phyloP scores from a whole-genome alignment of 306 rosid genomes.

The Alnus rubra region DNA sequence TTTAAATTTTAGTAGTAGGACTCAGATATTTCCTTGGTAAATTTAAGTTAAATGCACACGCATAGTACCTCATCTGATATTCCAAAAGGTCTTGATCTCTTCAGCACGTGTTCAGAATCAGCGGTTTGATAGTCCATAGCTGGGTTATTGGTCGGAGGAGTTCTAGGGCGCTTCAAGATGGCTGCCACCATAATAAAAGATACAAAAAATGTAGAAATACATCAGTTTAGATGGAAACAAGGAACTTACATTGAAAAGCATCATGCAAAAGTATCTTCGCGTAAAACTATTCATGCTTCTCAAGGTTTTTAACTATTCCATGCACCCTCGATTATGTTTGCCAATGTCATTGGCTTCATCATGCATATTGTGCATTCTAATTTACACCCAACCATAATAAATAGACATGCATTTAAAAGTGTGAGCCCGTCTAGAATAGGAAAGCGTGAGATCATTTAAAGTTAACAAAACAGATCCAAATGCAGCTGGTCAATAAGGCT shows the following conservation, averaged over 20 bases:
- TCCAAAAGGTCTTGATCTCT: slow-evolving; percentile 93
- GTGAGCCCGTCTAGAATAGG: too few species aligned
- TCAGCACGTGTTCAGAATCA: slow-evolving; percentile 90
- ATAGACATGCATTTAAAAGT: background rate
- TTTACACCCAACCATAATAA: background rate
- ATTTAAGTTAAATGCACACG: slow-evolving; percentile 24
- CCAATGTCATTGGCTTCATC: slow-evolving; percentile 12
- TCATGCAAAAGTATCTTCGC: slow-evolving; percentile 1
- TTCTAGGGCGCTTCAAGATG: slow-evolving; percentile 92
- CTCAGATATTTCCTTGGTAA: slow-evolving; percentile 24
- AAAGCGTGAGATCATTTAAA: background rate
- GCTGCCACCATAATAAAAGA: slow-evolving; percentile 55
- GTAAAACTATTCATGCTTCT: slow-evolving; percentile 15
- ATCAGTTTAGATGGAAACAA: slow-evolving; percentile 19
- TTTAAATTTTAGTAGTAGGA: slow-evolving; percentile 15
- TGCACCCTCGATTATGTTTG: slow-evolving; percentile 10
- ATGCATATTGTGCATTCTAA: background rate
- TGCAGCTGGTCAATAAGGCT: background rate
- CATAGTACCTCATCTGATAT: slow-evolving; percentile 78
- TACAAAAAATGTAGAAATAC: slow-evolving; percentile 19
- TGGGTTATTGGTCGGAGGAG: slow-evolving; percentile 91
- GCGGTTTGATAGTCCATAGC: slow-evolving; percentile 97
- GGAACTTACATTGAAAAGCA: background rate
- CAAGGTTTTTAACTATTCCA: slow-evolving; percentile 6
- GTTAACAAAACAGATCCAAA: slow-evolving; percentile 14